Conservation (phyloP, 2,329 filamentous ascomycete species). For the Arthrinium phaeospermum region DNA sequence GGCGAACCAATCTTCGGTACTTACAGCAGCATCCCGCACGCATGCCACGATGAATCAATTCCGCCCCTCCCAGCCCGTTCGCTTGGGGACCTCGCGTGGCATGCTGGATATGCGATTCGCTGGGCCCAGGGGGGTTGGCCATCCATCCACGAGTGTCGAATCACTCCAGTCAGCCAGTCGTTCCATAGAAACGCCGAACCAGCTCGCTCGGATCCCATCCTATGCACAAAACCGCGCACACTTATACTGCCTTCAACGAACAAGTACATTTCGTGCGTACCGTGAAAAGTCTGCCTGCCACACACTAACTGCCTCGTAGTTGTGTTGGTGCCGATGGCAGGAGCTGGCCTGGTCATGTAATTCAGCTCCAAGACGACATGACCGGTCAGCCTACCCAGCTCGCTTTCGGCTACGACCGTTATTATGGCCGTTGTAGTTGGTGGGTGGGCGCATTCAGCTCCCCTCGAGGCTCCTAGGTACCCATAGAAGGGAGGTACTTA, state of each 20-base stretch:
- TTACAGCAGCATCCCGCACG: neutral
- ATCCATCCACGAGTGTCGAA: neutral
- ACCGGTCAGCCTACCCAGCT: neutral
- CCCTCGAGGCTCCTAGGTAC: neutral
- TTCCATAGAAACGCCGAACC: neutral
- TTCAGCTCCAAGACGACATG: neutral
- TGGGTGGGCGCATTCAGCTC: neutral
- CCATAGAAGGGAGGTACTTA: neutral
- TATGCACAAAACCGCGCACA: neutral
- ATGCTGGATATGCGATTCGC: neutral
- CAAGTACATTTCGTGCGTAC: neutral
- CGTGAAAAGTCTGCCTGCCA: neutral
- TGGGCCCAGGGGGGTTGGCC: neutral
- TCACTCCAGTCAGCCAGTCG: neutral
- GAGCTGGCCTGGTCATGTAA: neutral
- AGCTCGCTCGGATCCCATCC: neutral
- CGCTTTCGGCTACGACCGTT: neutral
- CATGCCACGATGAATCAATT: neutral
- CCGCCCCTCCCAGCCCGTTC: constrained; percentile 3
- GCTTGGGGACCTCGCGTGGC: constrained; percentile 4
- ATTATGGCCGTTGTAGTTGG: neutral
- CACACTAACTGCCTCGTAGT: neutral
- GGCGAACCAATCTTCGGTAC: neutral
- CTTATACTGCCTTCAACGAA: neutral
- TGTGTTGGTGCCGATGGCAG: neutral